These are phyloP conservation scores for Colletotrichum nymphaeae DNA, from an alignment of 2,329 filamentous ascomycete genomes.

Conservation along the genomic window DNA sequence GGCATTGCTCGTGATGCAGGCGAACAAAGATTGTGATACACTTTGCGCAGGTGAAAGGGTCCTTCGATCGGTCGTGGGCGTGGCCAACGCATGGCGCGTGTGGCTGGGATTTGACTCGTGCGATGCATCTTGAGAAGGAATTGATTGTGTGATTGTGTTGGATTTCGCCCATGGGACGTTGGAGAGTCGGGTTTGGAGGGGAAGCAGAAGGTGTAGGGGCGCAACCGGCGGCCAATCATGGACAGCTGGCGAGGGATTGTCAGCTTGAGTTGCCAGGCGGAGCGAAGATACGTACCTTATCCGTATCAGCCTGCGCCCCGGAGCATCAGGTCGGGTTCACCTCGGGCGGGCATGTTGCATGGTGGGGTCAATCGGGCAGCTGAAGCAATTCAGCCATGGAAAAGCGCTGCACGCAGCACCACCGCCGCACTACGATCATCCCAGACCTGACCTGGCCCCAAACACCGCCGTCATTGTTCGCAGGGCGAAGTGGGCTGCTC, in stretches of 20 bases:
- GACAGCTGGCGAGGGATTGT: not conserved
- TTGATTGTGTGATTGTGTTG: not conserved
- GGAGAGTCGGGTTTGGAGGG: not conserved
- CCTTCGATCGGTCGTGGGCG: constrained; percentile 18
- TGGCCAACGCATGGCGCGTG: constrained; percentile 30
- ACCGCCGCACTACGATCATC: not conserved
- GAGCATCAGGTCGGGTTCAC: not conserved
- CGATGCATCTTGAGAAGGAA: not conserved
- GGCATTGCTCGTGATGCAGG: constrained; percentile 6
- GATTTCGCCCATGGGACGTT: not conserved
- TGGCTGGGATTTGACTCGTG: constrained; percentile 21
- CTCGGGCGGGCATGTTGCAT: not conserved
- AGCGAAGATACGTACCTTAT: not conserved
- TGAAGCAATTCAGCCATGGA: constrained; percentile 9
- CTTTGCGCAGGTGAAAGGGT: constrained; percentile 15
- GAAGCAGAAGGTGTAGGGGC: not conserved
- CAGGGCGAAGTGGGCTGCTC: not conserved
- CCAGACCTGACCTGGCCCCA: not conserved
- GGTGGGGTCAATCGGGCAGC: constrained; percentile 11
- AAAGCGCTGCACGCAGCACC: not conserved
- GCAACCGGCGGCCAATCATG: constrained; percentile 1
- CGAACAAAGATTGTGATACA: constrained; percentile 18
- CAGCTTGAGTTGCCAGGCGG: not conserved
- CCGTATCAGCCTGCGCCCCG: not conserved
- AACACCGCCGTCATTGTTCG: not conserved